Base-by-base conservation (phyloP, 2,329 filamentous ascomycete genomes). In the Conoideocrella luteorostrata region DNA sequence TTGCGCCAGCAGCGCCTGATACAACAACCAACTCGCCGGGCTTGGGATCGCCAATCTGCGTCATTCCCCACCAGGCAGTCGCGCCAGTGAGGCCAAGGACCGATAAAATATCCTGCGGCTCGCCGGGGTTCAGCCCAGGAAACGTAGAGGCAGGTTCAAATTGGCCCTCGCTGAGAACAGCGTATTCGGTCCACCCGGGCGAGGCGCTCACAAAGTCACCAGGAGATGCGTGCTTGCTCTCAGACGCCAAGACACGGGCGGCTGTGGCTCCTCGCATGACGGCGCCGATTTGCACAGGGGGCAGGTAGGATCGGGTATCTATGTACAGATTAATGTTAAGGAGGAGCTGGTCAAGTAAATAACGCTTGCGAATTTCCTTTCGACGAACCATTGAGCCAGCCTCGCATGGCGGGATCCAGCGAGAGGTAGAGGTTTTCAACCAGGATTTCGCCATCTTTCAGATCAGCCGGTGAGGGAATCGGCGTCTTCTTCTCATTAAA, bases 61-160 rank as follows among this genome's bases (percentile, higher is more conserved):
- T 62, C 58, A 90, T 77, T 17, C 86, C 86, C 50, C 86, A 85
- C 65, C 87, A 90, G 2, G 86, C 86, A 0, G 86, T 90, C 49
- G 89, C 54, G 3, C 83, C 83, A 0, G 84, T 87, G 61, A 80
- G 66, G 11, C 86, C 86, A 28, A 78, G 66, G 20, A 76, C 73
- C 4, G 79, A 78, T 42, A 84, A 67, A 11, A 78, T 71, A 58
- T 87, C 82, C 12, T 80, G 80, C 17, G 68, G 56, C 46, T 66
- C 59, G 22, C 61, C 54, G 13, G 23, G 18, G 13, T 46, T 39
- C 21, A 68, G 60, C 23, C 61, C 50, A 4, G 74, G 72, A 47
- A 71, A 63, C 18, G 54, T 47, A 12, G 70, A 55, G 4, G 63
- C 45, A 13, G 64, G 60, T 53, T 72, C 63, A 39, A 75, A 64